Base-by-base conservation (phyloP, 345 rosid species). In the Eucalyptus curtisii region DNA sequence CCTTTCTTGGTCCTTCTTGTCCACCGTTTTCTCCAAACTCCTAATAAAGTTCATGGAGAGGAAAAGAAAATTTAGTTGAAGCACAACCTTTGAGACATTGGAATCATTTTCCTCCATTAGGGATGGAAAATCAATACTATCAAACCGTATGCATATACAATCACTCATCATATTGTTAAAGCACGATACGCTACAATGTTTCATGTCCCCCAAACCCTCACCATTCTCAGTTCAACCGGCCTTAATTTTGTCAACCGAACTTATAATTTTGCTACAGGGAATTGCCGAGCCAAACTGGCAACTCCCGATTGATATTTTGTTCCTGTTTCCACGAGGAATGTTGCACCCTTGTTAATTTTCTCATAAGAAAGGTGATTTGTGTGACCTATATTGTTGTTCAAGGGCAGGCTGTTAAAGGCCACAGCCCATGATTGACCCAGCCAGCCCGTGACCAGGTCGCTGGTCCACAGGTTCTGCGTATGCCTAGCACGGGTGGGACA, bases 1-100 rank as follows among this genome's bases (percentile, higher is more conserved):
- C 95, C 64, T 5, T 90, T 22, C 68, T 57, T 53, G 66, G 45
- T 33, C 87, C 91, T 86, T 91, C 92, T 52, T 90, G 93, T 88
- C 91, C 93, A 20, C 86, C 88, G 37, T 89, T 57, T 45, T 53
- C 86, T 59, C 81, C 81, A 49, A 87, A 94, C 24, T 92, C 92
- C 96, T 94, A 49, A 53, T 13, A 17, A 71, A 33, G 15, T 5
- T 71, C 45, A 71, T 37, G 81, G 44, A 19, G 81, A 71, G 27
- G 22, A 37, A 37, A 9, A 37, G 45, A 33, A 31, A 71, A 71
- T 15, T 33, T 37, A 71, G 81, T 37, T 10, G 81, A 71, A 71
- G 27, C 45, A 37, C 81, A 33, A 71, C 45, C 45, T 37, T 19
- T 19, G 81, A 71, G 45, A 37, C 81, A 19, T 71, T 37, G 45